These are phyloP conservation scores for Auricularia heimuer DNA, from an alignment of 768 basidiomycete genomes.

Conservation along the genomic window DNA sequence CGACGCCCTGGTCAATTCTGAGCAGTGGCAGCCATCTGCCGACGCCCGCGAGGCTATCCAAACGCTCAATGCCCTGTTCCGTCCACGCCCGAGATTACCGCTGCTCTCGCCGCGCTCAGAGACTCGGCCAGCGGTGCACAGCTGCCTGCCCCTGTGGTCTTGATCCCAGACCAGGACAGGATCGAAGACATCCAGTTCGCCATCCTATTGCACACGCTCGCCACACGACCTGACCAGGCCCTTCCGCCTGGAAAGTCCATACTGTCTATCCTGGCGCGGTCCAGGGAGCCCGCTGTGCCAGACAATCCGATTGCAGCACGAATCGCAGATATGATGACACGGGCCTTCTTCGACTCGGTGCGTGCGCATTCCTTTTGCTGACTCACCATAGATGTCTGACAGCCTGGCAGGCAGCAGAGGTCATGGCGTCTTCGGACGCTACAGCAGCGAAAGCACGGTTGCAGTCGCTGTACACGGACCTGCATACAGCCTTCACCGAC, in stretches of 20 bases:
- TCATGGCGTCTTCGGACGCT: constrained; percentile 49
- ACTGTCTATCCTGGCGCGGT: constrained; percentile 45
- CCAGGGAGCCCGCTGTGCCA: constrained; percentile 11
- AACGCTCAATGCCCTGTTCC: background rate
- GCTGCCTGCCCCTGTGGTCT: background rate
- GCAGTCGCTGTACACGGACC: constrained; percentile 44
- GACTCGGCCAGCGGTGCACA: background rate
- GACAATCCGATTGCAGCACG: constrained; percentile 33
- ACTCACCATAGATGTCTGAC: constrained; percentile 2
- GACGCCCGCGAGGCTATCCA: background rate
- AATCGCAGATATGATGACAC: constrained; percentile 40
- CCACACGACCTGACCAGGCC: constrained; percentile 46
- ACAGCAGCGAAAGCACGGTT: constrained; percentile 51
- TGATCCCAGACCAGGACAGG: background rate
- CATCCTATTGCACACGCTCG: constrained; percentile 48
- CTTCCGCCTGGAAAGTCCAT: constrained; percentile 68
- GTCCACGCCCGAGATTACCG: background rate
- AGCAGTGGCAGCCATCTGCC: background rate
- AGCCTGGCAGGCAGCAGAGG: constrained; percentile 38
- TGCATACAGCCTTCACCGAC: constrained; percentile 38
- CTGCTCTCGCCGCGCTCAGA: background rate
- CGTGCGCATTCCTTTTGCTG: constrained; percentile 12
- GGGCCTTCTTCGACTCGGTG: constrained; percentile 71
- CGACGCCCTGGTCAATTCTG: background rate
- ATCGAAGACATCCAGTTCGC: background rate